Conservation (phyloP, 2,329 filamentous ascomycete genomes). For the Chaetomium globosum region DNA sequence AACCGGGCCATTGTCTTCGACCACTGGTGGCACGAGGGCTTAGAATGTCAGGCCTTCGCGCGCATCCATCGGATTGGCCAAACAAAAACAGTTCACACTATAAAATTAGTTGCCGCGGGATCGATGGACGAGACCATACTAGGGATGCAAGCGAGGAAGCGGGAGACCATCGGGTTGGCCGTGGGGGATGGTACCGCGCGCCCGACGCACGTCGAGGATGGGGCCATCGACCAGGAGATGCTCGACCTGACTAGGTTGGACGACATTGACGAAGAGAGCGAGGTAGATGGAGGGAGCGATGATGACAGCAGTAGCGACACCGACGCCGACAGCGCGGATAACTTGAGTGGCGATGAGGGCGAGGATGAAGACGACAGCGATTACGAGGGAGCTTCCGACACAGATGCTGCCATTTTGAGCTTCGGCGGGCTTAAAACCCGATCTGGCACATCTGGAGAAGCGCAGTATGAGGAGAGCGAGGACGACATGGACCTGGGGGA, state of each 20-base stretch:
- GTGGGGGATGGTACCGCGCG: background rate
- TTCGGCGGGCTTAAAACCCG: no score
- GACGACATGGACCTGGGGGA: background rate
- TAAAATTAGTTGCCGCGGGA: constrained; percentile 17
- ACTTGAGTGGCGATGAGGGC: background rate
- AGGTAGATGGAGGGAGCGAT: background rate
- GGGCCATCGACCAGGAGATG: background rate
- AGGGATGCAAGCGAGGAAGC: constrained; percentile 19
- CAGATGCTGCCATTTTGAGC: background rate
- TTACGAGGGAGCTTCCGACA: background rate
- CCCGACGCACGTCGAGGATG: background rate
- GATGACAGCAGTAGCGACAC: background rate
- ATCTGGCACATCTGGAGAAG: background rate
- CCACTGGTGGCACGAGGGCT: constrained; percentile 28
- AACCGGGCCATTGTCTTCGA: constrained; percentile 29
- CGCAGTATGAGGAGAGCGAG: background rate
- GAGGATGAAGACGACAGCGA: background rate
- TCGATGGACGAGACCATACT: constrained; percentile 27
- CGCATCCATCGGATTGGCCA: constrained; percentile 31
- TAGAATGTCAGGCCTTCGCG: constrained; percentile 28
- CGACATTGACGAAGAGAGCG: background rate
- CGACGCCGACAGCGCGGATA: background rate
- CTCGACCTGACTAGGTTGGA: background rate
- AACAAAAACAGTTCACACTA: constrained; percentile 22
- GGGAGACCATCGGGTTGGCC: background rate